Evolutionary conservation across 2,329 filamentous ascomycete genomes (phyloP), one percentile per base, ranked within the genome.

Genomic region (Nothopassalora personata): DNA sequence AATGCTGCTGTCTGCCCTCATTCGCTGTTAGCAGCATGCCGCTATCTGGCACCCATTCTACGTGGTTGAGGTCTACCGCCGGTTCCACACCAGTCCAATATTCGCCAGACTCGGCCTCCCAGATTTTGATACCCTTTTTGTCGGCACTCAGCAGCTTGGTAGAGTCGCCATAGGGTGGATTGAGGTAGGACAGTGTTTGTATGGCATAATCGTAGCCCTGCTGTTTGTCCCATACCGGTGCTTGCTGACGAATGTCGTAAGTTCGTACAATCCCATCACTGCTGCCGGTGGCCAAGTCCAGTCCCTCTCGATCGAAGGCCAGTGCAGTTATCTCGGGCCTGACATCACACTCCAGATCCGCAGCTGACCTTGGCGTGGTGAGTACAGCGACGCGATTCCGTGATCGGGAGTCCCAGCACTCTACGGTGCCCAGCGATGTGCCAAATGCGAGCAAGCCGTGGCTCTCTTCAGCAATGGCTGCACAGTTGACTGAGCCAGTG

Each of bases 11-110:
- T 67, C 91, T 87, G 59, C 94, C 95, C 78, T 99, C 94, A 71
- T 99, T 99, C 43, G 95, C 94, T 4, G 93, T 97, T 56, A 99
- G 80, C 18, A 99, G 81, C 91, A 99, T 99, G 57, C 94, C 94
- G 30, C 87, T 92, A 67, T 96, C 86, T 64, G 88, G 91, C 72
- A 90, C 91, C 87, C 92, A 96, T 53, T 90, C 91, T 6, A 99
- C 91, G 62, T 90, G 88, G 74, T 97, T 97, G 68, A 99, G 85
- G 71, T 99, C 94, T 6, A 97, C 94, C 7, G 91, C 84, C 1
- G 94, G 94, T 70, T 99, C 94, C 48, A 97, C 90, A 1, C 91
- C 94, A 0, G 94, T 97, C 93, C 94, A 99, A 4, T 93, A 90
- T 23, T 86, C 85, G 57, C 94, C 94, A 59, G 87, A 86, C 34